Conservation (phyloP, 2,329 filamentous ascomycete species). For the Epichloe brachyelytri region DNA sequence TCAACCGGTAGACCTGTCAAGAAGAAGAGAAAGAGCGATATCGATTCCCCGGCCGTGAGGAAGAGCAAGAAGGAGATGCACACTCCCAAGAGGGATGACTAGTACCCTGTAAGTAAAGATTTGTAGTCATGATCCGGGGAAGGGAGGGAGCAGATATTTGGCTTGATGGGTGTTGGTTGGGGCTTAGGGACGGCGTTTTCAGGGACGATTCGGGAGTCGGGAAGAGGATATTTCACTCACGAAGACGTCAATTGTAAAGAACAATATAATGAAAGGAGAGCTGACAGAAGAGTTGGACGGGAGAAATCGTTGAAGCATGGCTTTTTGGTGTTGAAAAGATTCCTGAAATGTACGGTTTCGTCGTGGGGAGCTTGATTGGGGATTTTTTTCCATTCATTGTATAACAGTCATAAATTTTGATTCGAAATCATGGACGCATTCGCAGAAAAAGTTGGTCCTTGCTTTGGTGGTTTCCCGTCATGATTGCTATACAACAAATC, state of each 20-base stretch:
- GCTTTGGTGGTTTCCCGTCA: not conserved
- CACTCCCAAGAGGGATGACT: constrained; percentile 8
- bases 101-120: not conserved
- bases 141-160: too few species aligned
- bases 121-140: too few species aligned
- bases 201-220: not conserved
- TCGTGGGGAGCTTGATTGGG: not conserved
- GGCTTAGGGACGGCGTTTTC: not conserved
- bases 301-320: too few species aligned
- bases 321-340: too few species aligned
- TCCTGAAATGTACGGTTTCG: too few species aligned
- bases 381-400: not conserved
- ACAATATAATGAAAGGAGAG: too few species aligned
- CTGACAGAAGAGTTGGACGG: too few species aligned
- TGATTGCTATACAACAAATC: not conserved
- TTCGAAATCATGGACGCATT: not conserved
- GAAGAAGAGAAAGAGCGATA: constrained; percentile 46
- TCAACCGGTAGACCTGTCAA: constrained; percentile 40
- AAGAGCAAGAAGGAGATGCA: constrained; percentile 23
- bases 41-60: constrained; percentile 22
- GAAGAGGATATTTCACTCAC: too few species aligned
- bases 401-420: not conserved
- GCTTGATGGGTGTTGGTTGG: too few species aligned
- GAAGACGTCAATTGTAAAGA: too few species aligned
- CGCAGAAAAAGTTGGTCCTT: not conserved